These are phyloP conservation scores for Boletus reticuloceps DNA, from an alignment of 768 basidiomycete species.

Conservation along the genomic window DNA sequence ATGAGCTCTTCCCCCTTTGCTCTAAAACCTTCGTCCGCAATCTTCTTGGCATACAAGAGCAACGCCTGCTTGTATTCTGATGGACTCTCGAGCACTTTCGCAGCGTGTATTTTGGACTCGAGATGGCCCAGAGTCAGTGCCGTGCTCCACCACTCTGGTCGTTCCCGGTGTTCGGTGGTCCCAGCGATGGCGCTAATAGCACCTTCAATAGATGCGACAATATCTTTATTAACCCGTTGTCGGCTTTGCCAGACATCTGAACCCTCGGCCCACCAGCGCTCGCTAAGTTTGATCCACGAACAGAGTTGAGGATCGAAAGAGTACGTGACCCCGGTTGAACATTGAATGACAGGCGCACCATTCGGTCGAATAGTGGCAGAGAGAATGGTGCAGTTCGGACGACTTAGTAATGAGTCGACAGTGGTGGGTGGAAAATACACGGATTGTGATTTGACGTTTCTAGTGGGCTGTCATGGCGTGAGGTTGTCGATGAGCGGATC, in stretches of 20 bases:
- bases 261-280: constrained; percentile 82
- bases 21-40: constrained; percentile 87
- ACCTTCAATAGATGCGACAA: constrained; percentile 53
- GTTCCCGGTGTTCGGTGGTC: constrained; percentile 40
- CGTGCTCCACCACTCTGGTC: constrained; percentile 77
- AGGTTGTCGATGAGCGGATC: neutral
- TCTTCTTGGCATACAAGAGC: constrained; percentile 72
- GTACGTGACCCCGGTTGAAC: constrained; percentile 75
- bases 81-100: constrained; percentile 74
- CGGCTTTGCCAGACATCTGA: constrained; percentile 83
- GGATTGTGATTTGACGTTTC: constrained; percentile 71
- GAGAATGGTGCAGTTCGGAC: constrained; percentile 58
- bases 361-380: constrained; percentile 72
- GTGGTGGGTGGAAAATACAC: constrained; percentile 66
- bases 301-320: constrained; percentile 70
- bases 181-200: constrained; percentile 46
- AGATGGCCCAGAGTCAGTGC: constrained; percentile 87
- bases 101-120: constrained; percentile 77
- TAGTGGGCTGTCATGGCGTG: constrained; percentile 30
- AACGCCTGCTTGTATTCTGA: constrained; percentile 80
- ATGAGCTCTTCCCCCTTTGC: constrained; percentile 90
- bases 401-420: constrained; percentile 54
- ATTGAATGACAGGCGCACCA: constrained; percentile 73
- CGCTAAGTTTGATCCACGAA: constrained; percentile 73
- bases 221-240: constrained; percentile 51